phyloP scores from a whole-genome alignment of 345 rosid species.

The Ailanthus altissimus region DNA sequence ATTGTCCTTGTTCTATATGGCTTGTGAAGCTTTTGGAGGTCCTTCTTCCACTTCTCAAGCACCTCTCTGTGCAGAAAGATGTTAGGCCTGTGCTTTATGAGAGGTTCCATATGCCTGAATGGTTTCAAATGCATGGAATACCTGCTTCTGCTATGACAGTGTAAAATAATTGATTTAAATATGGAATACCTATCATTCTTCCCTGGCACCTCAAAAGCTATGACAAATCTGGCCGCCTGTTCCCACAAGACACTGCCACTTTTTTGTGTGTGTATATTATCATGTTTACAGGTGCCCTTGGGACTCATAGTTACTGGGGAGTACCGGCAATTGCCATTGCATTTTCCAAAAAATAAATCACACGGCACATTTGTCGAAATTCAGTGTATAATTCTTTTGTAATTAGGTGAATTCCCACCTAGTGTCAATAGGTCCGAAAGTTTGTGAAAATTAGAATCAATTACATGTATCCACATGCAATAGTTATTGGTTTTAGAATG shows the following conservation, averaged over 20 bases:
- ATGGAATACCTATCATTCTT: neutral
- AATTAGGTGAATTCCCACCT: neutral
- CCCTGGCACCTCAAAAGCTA: neutral
- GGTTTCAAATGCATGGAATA: constrained; percentile 96
- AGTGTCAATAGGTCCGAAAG: neutral
- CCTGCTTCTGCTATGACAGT: constrained; percentile 55
- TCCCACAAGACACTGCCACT: neutral
- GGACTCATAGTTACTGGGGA: neutral
- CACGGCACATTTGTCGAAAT: neutral
- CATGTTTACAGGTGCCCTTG: neutral
- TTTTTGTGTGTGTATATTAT: neutral
- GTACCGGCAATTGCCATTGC: neutral
- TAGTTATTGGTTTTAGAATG: neutral
- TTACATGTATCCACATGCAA: neutral
- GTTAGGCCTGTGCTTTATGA: constrained; percentile 72
- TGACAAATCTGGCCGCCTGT: neutral
- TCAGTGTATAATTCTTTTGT: constrained; percentile 3
- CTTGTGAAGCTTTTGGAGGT: constrained; percentile 74
- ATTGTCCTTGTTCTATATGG: neutral
- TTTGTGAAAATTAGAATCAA: neutral
- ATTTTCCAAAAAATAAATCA: neutral
- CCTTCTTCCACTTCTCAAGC: constrained; percentile 84
- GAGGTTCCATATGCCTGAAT: constrained; percentile 85
- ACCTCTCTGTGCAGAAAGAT: constrained; percentile 75
- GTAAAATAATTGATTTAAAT: constrained; percentile 2